Evolutionary conservation across 805 yeast species (phyloP).

Genomic region (Cyberlindnera mrakii): DNA sequence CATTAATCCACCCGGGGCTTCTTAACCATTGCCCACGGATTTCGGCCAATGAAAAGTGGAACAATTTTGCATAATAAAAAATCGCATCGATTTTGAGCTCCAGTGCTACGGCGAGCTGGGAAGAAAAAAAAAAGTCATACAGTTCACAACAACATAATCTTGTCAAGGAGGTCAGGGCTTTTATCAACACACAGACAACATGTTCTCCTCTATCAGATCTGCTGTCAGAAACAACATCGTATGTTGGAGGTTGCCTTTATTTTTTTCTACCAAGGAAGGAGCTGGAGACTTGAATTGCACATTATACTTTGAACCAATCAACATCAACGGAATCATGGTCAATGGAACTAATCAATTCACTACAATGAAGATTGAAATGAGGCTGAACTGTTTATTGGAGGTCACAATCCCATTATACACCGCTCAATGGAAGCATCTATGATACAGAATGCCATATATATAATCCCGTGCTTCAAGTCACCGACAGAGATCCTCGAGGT

Average conservation of each 20-base stretch:
- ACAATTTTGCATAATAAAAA: slow-evolving; percentile 14
- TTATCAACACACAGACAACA: slow-evolving; percentile 3
- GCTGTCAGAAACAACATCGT: slow-evolving; percentile 27
- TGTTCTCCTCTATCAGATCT: slow-evolving; percentile 28
- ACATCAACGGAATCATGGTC: no score
- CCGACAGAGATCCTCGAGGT: background rate
- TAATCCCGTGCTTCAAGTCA: slow-evolving; percentile 6
- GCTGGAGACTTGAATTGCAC: no score
- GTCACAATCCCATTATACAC: no score
- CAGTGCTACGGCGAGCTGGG: background rate
- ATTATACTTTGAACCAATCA: no score
- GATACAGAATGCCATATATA: no score
- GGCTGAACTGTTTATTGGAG: no score
- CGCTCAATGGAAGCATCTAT: no score
- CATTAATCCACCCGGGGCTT: slow-evolving; percentile 3
- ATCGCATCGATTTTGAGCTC: background rate
- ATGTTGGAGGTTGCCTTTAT: background rate
- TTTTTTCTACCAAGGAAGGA: no score
- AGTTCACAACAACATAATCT: background rate
- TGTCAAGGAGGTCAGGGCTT: background rate
- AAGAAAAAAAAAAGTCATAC: background rate
- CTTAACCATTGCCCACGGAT: slow-evolving; percentile 3
- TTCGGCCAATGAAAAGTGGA: slow-evolving; percentile 23
- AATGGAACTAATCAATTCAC: no score
- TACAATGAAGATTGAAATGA: no score